These are phyloP conservation scores for Daedaleopsis sinensis DNA, from an alignment of 768 basidiomycete species.

Conservation along the genomic window DNA sequence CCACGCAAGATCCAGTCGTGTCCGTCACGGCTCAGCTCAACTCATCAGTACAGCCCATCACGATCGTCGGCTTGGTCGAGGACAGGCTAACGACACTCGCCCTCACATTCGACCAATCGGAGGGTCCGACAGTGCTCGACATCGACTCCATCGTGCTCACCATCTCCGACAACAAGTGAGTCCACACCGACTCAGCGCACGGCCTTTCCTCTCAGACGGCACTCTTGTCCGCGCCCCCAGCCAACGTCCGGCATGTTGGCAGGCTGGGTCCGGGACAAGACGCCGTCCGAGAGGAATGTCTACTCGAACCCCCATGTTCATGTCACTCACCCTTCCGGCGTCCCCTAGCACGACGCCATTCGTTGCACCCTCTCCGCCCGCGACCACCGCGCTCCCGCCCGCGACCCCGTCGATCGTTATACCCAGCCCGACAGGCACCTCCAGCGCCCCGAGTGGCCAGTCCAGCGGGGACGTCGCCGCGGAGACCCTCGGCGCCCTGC, in stretches of 20 bases:
- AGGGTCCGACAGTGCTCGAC: conserved; percentile 16
- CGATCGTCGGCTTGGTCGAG: conserved; percentile 20
- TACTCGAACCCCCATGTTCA: neutral
- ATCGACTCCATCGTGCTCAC: conserved; percentile 23
- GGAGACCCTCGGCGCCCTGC: conserved; percentile 22
- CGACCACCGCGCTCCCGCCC: conserved; percentile 14
- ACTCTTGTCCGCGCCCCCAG: no score
- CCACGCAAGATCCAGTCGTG: conserved; percentile 17
- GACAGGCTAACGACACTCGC: conserved; percentile 24
- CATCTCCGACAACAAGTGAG: conserved; percentile 23
- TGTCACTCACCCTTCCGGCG: neutral
- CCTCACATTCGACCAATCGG: conserved; percentile 17
- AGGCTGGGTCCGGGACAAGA: no score
- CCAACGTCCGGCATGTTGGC: no score
- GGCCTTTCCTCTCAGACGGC: no score
- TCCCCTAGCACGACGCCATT: conserved; percentile 24
- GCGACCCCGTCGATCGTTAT: conserved; percentile 14
- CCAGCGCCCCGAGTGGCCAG: conserved; percentile 1
- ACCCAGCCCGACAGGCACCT: conserved; percentile 5
- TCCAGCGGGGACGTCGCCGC: conserved; percentile 23
- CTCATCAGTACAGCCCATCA: conserved; percentile 19
- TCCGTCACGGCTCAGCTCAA: conserved; percentile 22
- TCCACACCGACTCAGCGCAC: no score
- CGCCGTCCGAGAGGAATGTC: no score
- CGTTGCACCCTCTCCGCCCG: conserved; percentile 18